These are phyloP conservation scores for Phytophthora palmivora DNA, from an alignment of 352 stramenopile species.

Conservation along the genomic window DNA sequence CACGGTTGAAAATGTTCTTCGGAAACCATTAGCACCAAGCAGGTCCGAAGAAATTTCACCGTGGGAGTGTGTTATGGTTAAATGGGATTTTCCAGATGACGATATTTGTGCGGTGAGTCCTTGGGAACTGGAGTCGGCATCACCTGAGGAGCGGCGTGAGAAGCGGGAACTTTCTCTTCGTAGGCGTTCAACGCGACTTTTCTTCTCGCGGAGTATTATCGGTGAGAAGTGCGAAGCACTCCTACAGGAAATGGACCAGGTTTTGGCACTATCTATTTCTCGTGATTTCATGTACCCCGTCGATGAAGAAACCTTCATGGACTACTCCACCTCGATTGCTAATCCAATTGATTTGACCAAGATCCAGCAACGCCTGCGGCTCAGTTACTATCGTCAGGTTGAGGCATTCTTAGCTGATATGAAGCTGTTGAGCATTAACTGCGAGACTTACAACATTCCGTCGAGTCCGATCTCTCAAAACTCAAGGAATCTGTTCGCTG, in stretches of 20 bases:
- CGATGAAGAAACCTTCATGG: constrained; percentile 67
- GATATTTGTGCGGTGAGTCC: constrained; percentile 74
- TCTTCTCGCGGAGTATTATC: constrained; percentile 59
- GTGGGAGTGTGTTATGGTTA: constrained; percentile 80
- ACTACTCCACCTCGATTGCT: constrained; percentile 84
- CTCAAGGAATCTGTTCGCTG: constrained; percentile 67
- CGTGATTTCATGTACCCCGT: constrained; percentile 87
- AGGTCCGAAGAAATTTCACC: constrained; percentile 45
- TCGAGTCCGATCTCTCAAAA: constrained; percentile 86
- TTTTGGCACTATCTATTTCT: constrained; percentile 76
- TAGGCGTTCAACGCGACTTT: constrained; percentile 46
- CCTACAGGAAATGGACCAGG: constrained; percentile 60
- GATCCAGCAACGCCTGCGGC: constrained; percentile 70
- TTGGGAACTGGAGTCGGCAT: constrained; percentile 79
- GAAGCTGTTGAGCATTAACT: constrained; percentile 78
- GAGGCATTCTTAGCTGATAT: constrained; percentile 84
- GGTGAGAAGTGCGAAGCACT: constrained; percentile 54
- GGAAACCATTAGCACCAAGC: constrained; percentile 36
- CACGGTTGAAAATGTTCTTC: constrained; percentile 54
- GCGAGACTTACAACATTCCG: constrained; percentile 87
- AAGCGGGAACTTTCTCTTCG: constrained; percentile 55
- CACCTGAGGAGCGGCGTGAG: constrained; percentile 33
- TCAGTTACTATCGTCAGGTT: constrained; percentile 85
- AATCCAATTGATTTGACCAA: constrained; percentile 88
- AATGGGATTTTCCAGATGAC: constrained; percentile 77